Evolutionary conservation across 441 rosid species (phyloP), one percentile per base, ranked within the genome.

Genomic region (Mallotus japonicus): DNA sequence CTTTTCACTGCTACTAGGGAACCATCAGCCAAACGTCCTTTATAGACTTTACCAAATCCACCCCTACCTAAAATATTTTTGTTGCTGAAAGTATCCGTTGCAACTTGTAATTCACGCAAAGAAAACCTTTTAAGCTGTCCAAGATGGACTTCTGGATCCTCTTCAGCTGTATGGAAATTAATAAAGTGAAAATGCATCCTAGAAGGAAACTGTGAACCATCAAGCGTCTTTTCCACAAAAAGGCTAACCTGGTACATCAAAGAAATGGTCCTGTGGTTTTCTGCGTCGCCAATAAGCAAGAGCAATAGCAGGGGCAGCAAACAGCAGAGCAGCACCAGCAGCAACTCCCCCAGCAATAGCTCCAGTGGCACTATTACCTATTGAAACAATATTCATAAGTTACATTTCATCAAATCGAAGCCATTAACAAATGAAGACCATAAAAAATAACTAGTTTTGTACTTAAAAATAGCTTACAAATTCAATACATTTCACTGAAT

Each of bases 311-410:
- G 99, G 95, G 61, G 88, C 92, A 64, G 96, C 99, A 84, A 92
- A 90, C 70, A 94, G 80, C 81, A 94, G 84, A 56, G 97, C 97
- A 79, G 97, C 95, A 67, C 97, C 97, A 51, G 97, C 97, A 80
- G 97, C 97, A 67, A 92, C 97, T 71, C 99, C 99, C 56, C 97
- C 99, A 46, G 97, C 97, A 77, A 92, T 92, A 76, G 91, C 87
- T 78, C 91, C 95, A 67, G 89, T 90, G 32, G 81, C 83, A 80
- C 81, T 85, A 32, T 80, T 81, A 80, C 87, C 97, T 93, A 72
- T 70, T 75, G 70, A 47, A 61, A 73, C n/a, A 53, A 67, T 15
- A 71, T 69, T 19, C 24, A 71, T 56, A 46, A 24, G 37, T 55
- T 69, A 37, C 54, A 28, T n/a, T 51, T 64, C 20, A 53, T 64